phyloP scores from a whole-genome alignment of 176 grass and related monocot genomes.

The Phoenix dactylifera region DNA sequence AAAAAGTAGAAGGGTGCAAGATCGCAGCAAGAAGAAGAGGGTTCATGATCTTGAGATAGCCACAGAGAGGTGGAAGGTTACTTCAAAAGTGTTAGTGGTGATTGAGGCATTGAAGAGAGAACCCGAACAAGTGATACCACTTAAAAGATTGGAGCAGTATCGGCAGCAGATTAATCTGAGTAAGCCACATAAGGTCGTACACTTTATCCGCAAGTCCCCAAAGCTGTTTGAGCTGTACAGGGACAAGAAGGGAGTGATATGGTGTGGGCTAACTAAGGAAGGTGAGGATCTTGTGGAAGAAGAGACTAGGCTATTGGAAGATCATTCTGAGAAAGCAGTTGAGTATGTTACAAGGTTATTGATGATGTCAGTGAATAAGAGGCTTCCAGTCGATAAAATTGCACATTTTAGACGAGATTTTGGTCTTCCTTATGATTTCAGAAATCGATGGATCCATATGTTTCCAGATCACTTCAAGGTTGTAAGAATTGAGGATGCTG shows the following conservation, averaged over 20 bases:
- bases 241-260: constrained; percentile 55
- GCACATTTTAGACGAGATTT: constrained; percentile 62
- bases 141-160: constrained; percentile 60
- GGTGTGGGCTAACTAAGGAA: constrained; percentile 46
- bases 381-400: constrained; percentile 53
- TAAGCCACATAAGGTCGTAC: constrained; percentile 61
- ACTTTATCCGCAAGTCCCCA: constrained; percentile 64
- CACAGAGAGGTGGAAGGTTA: constrained; percentile 59
- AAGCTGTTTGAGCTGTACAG: constrained; percentile 62
- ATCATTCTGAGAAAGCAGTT: constrained; percentile 18
- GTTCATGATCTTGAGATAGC: constrained; percentile 62
- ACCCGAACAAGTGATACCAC: constrained; percentile 58
- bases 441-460: constrained; percentile 57
- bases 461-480: constrained; percentile 58
- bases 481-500: constrained; percentile 36
- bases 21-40: constrained; percentile 68
- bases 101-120: constrained; percentile 64
- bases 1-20: constrained; percentile 44
- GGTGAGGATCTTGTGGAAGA: constrained; percentile 56
- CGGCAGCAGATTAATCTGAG: constrained; percentile 51
- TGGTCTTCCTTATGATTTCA: constrained; percentile 66
- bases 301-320: constrained; percentile 59
- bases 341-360: constrained; percentile 61
- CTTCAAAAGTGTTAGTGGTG: constrained; percentile 55
- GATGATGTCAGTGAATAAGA: constrained; percentile 70